Percentiles rank a stretch among this genome's conserved stretches.
These are phyloP conservation scores for Vitis hybrid DNA, from an alignment of 177 flowering plant genomes.

Conservation along the genomic window DNA sequence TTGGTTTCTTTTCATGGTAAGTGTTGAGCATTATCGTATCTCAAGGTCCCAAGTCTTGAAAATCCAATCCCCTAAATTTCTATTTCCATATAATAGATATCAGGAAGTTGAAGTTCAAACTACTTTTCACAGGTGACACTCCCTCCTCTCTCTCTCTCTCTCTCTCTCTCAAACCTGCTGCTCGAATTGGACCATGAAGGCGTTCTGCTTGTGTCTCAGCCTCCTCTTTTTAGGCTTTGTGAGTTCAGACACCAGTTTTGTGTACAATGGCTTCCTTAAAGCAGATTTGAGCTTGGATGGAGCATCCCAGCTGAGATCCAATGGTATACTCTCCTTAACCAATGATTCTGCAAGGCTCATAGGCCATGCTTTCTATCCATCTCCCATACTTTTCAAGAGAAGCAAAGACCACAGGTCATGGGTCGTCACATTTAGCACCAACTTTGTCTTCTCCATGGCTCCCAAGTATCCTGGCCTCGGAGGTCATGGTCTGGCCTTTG, in stretches of 20 bases:
- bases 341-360: constrained; percentile 16
- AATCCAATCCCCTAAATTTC: background rate
- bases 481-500: constrained; percentile 26
- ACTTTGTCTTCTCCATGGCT: constrained; percentile 25
- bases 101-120: background rate
- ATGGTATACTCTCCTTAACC: constrained; percentile 19
- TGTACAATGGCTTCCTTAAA: constrained; percentile 19
- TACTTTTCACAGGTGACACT: background rate
- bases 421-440: constrained; percentile 15
- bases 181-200: constrained; percentile 6
- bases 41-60: background rate
- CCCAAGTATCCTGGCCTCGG: constrained; percentile 12
- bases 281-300: constrained; percentile 18
- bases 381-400: constrained; percentile 19
- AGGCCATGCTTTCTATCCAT: constrained; percentile 30
- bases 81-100: background rate
- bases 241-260: constrained; percentile 17
- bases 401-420: background rate
- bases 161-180: background rate
- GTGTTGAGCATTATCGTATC: too few species aligned
- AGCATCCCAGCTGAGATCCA: constrained; percentile 8
- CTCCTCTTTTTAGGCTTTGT: constrained; percentile 12
- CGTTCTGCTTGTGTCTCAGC: constrained; percentile 12
- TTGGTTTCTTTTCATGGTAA: background rate
- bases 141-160: background rate